These are phyloP conservation scores for Chaetomiaceae sp. DNA, from an alignment of 2,329 filamentous ascomycete species.

Conservation along the genomic window DNA sequence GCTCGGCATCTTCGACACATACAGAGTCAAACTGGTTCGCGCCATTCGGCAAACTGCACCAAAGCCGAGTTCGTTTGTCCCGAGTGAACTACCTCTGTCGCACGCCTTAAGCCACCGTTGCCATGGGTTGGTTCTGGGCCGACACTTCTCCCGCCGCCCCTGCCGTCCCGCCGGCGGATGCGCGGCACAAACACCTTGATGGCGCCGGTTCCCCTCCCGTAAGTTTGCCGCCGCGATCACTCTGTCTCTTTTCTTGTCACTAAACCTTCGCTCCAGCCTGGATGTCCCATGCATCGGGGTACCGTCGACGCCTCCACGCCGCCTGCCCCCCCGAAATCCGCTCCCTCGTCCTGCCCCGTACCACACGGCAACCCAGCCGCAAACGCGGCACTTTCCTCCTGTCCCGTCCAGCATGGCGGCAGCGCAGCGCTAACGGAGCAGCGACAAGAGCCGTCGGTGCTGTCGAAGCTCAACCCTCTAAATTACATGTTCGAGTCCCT, in stretches of 20 bases:
- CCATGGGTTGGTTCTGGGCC: conserved; percentile 61
- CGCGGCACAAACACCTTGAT: conserved; percentile 20
- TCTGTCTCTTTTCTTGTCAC: background rate
- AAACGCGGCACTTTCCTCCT: conserved; percentile 16
- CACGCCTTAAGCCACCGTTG: background rate
- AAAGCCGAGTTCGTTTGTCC: too few relatives aligned
- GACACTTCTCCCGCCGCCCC: conserved; percentile 36
- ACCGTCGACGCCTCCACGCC: conserved; percentile 42
- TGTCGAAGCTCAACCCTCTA: conserved; percentile 59
- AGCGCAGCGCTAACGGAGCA: conserved; percentile 25
- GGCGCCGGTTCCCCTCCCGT: conserved; percentile 35
- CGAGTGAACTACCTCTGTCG: too few relatives aligned
- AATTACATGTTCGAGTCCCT: conserved; percentile 94
- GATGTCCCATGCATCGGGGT: conserved; percentile 54
- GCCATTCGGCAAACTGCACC: too few relatives aligned
- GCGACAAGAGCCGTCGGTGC: conserved; percentile 36
- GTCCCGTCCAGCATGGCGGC: conserved; percentile 39
- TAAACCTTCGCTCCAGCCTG: conserved; percentile 35
- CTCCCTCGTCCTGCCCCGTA: conserved; percentile 41
- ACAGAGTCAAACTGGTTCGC: too few relatives aligned
- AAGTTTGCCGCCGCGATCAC: conserved; percentile 20
- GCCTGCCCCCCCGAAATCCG: conserved; percentile 29
- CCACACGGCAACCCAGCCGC: conserved; percentile 32
- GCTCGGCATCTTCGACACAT: too few relatives aligned
- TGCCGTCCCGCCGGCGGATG: conserved; percentile 15